These are phyloP conservation scores for Prototheca wickerhamii DNA, from an alignment of 163 green algal species.

Conservation along the genomic window DNA sequence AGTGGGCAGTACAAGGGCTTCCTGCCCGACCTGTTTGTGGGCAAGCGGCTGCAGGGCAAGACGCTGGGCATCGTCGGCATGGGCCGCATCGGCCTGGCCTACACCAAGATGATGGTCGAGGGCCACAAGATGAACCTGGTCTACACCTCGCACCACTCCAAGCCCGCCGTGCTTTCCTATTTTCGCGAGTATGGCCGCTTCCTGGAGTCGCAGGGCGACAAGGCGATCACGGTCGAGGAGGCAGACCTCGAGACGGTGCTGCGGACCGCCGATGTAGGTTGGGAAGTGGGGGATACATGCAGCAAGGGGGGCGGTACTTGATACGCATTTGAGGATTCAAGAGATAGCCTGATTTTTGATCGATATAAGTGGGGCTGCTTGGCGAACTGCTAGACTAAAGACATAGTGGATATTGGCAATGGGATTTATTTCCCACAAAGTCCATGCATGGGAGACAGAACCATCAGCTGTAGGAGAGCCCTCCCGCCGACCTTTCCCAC, in stretches of 20 bases:
- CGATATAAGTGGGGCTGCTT: no score
- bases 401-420: no score
- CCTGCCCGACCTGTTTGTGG: constrained; percentile 91
- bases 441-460: no score
- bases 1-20: constrained; percentile 89
- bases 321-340: no score
- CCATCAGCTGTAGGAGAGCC: no score
- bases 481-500: no score
- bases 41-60: constrained; percentile 66
- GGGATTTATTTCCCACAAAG: no score
- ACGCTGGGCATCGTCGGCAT: constrained; percentile 95
- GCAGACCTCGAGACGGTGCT: constrained; percentile 89
- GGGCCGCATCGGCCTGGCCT: constrained; percentile 90
- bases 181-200: constrained; percentile 60
- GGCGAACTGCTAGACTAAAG: no score
- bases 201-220: constrained; percentile 61
- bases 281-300: neutral
- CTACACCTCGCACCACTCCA: constrained; percentile 82
- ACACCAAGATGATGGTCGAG: constrained; percentile 97
- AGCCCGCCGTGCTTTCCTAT: constrained; percentile 71
- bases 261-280: constrained; percentile 64
- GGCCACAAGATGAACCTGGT: constrained; percentile 95
- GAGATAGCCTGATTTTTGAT: no score
- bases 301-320: neutral
- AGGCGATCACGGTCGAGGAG: constrained; percentile 54